A percentile compares a stretch with the other conserved stretches of the same genome.
Conservation (phyloP, 352 stramenopile genomes). For the Globisporangium irregulare region DNA sequence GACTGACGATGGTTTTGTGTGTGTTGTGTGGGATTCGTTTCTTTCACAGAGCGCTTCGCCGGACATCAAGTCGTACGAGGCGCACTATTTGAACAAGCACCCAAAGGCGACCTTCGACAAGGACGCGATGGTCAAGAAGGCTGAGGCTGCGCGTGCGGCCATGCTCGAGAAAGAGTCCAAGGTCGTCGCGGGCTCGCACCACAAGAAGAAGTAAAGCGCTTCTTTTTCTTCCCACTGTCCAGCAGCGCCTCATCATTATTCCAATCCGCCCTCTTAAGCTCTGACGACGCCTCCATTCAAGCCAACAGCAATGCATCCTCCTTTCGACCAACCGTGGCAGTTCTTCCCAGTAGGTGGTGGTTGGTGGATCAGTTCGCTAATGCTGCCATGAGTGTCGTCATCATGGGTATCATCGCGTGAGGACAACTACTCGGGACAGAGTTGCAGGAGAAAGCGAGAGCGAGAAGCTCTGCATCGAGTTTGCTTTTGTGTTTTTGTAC, state of each 20-base stretch:
- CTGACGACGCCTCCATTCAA: constrained; percentile 8
- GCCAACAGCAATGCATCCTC: neutral
- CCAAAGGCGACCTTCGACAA: constrained; percentile 52
- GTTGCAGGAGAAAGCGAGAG: neutral
- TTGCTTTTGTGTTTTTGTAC: constrained; percentile 12
- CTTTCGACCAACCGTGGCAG: neutral
- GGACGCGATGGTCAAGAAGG: constrained; percentile 42
- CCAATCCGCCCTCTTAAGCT: neutral
- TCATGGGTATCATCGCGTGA: neutral
- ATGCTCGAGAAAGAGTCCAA: constrained; percentile 26
- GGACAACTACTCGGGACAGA: neutral
- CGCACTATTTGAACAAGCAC: constrained; percentile 62
- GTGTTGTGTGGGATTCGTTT: neutral
- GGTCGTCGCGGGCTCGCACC: constrained; percentile 38
- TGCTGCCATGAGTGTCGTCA: neutral
- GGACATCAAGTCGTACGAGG: constrained; percentile 61
- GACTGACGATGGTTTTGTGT: neutral
- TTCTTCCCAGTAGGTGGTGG: neutral
- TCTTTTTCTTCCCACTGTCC: neutral
- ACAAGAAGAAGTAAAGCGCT: constrained; percentile 35
- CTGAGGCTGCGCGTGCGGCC: constrained; percentile 43
- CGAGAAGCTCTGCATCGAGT: neutral
- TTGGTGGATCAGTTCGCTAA: neutral
- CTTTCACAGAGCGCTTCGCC: constrained; percentile 44
- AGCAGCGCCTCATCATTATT: neutral